Evolutionary conservation across 177 flowering plant genomes (phyloP).

Genomic region (Telopea speciosissima): DNA sequence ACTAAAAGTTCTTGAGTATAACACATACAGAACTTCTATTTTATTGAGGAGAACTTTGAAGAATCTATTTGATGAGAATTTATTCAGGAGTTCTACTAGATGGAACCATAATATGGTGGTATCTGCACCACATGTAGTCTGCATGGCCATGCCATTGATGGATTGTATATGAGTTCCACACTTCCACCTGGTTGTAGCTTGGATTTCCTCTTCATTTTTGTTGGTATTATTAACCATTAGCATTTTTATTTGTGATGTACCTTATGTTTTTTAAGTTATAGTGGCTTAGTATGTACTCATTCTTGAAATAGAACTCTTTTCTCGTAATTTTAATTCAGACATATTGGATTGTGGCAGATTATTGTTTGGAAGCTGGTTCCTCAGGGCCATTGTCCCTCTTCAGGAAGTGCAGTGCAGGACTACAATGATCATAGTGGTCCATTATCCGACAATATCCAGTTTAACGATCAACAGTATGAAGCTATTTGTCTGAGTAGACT

Average conservation of each 20-base stretch:
- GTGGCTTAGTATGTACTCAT: background rate
- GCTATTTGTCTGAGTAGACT: constrained; percentile 53
- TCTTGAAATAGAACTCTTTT: background rate
- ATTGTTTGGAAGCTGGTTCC: constrained; percentile 71
- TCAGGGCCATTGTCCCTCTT: constrained; percentile 13
- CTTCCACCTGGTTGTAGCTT: background rate
- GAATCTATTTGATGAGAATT: too few relatives aligned
- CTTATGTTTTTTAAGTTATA: background rate
- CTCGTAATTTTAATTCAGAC: background rate
- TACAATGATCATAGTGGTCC: constrained; percentile 5
- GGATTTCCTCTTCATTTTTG: background rate
- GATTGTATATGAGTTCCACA: background rate
- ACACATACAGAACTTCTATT: background rate
- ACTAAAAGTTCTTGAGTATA: background rate
- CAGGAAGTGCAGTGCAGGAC: constrained; percentile 22
- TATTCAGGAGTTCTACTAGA: too few relatives aligned
- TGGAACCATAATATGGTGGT: too few relatives aligned
- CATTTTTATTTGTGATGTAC: background rate
- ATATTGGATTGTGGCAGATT: constrained; percentile 40
- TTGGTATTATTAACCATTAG: background rate
- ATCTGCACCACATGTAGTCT: too few relatives aligned
- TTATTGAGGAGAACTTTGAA: too few relatives aligned
- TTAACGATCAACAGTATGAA: constrained; percentile 24
- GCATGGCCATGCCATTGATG: background rate
- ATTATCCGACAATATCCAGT: constrained; percentile 9